phyloP scores from a whole-genome alignment of 306 rosid species.

The Lithocarpus polystachyus region DNA sequence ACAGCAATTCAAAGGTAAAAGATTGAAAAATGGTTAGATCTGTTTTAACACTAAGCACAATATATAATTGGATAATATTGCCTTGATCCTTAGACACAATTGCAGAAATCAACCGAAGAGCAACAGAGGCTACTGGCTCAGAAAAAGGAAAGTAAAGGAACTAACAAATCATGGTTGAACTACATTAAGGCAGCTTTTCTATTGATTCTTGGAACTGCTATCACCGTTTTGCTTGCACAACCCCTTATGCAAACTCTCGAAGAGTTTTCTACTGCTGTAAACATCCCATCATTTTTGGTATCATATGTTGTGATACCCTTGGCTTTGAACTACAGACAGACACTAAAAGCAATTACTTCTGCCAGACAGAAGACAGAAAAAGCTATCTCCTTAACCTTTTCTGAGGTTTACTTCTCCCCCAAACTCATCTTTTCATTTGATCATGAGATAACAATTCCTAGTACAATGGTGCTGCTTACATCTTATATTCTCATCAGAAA shows the following conservation, averaged over 20 bases:
- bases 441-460: neutral
- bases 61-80: neutral
- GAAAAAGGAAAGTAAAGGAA: neutral
- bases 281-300: slow-evolving; percentile 29
- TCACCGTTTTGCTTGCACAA: slow-evolving; percentile 15
- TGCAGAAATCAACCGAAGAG: neutral
- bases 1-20: slow-evolving; percentile 10
- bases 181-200: slow-evolving; percentile 27
- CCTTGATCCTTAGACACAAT: neutral
- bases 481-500: no score
- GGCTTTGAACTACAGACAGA: slow-evolving; percentile 29
- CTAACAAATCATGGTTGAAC: slow-evolving; percentile 18
- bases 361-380: slow-evolving; percentile 28
- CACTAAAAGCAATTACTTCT: slow-evolving; percentile 15
- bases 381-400: slow-evolving; percentile 34
- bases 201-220: slow-evolving; percentile 24
- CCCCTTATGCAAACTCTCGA: slow-evolving; percentile 27
- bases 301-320: slow-evolving; percentile 35
- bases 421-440: neutral
- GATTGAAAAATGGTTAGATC: neutral
- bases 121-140: neutral
- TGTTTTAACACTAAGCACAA: neutral
- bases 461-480: no score
- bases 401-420: slow-evolving; percentile 29
- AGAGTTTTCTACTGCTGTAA: slow-evolving; percentile 26